phyloP scores from a whole-genome alignment of 257 asterid genomes.

The Solanum gracilifrons region DNA sequence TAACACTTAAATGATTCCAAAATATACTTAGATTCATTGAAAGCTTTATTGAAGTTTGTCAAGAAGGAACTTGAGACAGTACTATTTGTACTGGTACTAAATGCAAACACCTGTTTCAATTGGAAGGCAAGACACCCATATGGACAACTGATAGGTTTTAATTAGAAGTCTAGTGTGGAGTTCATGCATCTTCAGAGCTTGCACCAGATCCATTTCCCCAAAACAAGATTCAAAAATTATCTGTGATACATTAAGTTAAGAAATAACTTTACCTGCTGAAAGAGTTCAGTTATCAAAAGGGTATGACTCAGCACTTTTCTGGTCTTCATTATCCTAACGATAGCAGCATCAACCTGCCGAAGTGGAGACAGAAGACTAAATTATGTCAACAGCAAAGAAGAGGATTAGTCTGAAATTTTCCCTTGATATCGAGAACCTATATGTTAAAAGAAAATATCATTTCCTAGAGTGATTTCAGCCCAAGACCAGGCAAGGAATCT shows the following conservation, averaged over 20 bases:
- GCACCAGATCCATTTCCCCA: neutral
- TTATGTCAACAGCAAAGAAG: neutral
- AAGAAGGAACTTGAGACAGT: neutral
- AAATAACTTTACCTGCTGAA: constrained; percentile 59
- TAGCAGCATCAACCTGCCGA: constrained; percentile 85
- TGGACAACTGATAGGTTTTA: neutral
- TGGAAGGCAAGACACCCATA: neutral
- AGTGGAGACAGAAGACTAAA: neutral
- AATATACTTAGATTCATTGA: neutral
- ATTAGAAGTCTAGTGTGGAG: neutral
- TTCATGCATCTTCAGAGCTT: neutral
- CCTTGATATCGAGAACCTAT: neutral
- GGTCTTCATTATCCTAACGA: constrained; percentile 94
- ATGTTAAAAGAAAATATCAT: neutral
- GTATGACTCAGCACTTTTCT: constrained; percentile 90
- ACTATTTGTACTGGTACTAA: neutral
- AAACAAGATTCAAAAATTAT: neutral
- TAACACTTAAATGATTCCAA: neutral
- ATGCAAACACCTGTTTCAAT: neutral
- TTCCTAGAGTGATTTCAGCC: neutral
- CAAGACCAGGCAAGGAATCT: neutral
- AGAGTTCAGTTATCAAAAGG: constrained; percentile 86
- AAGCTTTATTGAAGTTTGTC: neutral
- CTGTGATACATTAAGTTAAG: neutral
- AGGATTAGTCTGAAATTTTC: neutral